A percentile compares a stretch with the other conserved stretches of the same genome.
These are phyloP conservation scores for Wolfiporia cocos DNA, from an alignment of 1,284 basidiomycete species.

Conservation along the genomic window DNA sequence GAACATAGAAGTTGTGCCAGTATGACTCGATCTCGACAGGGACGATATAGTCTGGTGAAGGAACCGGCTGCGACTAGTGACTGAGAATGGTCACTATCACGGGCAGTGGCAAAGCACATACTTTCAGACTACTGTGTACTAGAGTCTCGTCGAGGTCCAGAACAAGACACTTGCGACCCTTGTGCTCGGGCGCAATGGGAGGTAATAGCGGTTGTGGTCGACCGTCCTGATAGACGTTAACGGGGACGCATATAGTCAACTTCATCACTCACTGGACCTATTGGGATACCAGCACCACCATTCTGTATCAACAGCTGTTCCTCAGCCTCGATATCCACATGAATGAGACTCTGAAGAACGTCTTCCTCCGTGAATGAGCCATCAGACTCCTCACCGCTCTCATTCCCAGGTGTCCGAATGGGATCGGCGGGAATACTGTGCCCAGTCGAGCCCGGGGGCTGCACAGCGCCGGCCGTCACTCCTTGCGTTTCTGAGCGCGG, in stretches of 20 bases:
- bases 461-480: slow-evolving; percentile 63
- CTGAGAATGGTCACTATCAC: no score
- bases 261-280: slow-evolving; percentile 55
- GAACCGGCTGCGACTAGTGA: slow-evolving; percentile 65
- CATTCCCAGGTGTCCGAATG: slow-evolving; percentile 25
- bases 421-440: slow-evolving; percentile 28
- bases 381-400: slow-evolving; percentile 34
- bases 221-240: slow-evolving; percentile 57
- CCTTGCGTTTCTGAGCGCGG: slow-evolving; percentile 55
- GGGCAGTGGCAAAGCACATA: slow-evolving; percentile 31
- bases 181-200: slow-evolving; percentile 66
- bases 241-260: neutral
- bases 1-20: slow-evolving; percentile 97
- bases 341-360: slow-evolving; percentile 37
- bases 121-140: slow-evolving; percentile 92
- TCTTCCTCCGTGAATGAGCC: slow-evolving; percentile 39
- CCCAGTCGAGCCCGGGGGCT: slow-evolving; percentile 65
- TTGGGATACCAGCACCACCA: slow-evolving; percentile 79
- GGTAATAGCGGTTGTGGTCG: slow-evolving; percentile 83
- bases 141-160: slow-evolving; percentile 95
- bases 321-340: slow-evolving; percentile 56
- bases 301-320: slow-evolving; percentile 76
- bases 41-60: slow-evolving; percentile 95
- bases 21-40: slow-evolving; percentile 98
- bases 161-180: slow-evolving; percentile 88